Percentiles rank a stretch among this genome's conserved stretches.
Conservation (phyloP, 2,329 filamentous ascomycete genomes). For the Diaporthe nobilis region DNA sequence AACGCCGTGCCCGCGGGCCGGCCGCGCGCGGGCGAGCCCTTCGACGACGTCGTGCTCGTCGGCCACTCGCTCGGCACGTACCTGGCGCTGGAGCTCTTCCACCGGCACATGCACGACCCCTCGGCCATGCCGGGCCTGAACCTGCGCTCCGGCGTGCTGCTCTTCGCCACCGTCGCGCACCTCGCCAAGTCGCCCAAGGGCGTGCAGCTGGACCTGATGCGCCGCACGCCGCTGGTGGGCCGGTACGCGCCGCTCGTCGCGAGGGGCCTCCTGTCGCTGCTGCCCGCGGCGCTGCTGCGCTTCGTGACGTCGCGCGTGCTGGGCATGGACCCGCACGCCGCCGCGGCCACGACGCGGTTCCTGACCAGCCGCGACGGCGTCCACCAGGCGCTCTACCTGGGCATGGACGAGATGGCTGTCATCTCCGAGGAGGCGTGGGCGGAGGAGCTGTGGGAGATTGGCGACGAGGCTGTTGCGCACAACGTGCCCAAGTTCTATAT, state of each 20-base stretch:
- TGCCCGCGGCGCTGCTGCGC: constrained; percentile 56
- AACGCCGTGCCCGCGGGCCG: constrained; percentile 49
- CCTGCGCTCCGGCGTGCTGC: constrained; percentile 70
- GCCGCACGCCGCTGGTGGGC: constrained; percentile 58
- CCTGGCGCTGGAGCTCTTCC: constrained; percentile 77
- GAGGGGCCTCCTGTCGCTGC: constrained; percentile 56
- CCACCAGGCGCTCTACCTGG: constrained; percentile 72
- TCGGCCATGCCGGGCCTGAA: constrained; percentile 54
- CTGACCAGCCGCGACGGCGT: constrained; percentile 70
- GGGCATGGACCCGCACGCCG: constrained; percentile 64
- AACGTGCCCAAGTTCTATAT: constrained; percentile 68
- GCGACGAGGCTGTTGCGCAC: constrained; percentile 48
- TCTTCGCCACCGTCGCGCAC: constrained; percentile 83
- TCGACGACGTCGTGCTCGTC: constrained; percentile 74
- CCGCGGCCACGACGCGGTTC: constrained; percentile 66
- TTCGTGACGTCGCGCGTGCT: constrained; percentile 60
- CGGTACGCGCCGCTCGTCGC: constrained; percentile 58
- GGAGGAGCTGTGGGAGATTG: constrained; percentile 67
- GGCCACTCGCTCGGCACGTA: constrained; percentile 84
- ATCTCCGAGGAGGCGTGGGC: constrained; percentile 73
- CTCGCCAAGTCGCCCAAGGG: constrained; percentile 76
- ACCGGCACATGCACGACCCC: constrained; percentile 63
- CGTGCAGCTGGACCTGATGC: constrained; percentile 61
- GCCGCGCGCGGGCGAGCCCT: constrained; percentile 54
- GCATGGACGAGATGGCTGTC: constrained; percentile 70